These are phyloP conservation scores for Rhizoclosmatium sp. DNA, from an alignment of 192 early-diverging fungal genomes.

Conservation along the genomic window DNA sequence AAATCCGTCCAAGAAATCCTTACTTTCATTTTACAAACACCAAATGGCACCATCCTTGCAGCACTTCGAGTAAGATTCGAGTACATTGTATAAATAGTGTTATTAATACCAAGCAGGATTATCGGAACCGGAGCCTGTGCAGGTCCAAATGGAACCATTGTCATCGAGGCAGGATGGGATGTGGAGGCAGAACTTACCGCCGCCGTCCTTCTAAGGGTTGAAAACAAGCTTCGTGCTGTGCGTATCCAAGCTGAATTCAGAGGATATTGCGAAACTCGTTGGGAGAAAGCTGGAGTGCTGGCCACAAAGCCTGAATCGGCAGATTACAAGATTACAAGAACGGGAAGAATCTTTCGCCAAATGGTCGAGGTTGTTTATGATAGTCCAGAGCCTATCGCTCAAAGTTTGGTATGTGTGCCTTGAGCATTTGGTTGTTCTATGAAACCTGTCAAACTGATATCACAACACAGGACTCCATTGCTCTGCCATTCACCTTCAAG, in stretches of 20 bases:
- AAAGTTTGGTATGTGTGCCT: background rate
- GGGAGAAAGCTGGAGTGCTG: constrained; percentile 1
- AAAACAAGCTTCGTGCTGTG: constrained; percentile 33
- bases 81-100: too few species aligned
- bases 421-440: background rate
- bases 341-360: constrained; percentile 21
- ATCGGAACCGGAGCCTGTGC: background rate
- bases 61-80: too few species aligned
- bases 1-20: too few species aligned
- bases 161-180: constrained; percentile 21
- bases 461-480: constrained; percentile 3
- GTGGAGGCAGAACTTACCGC: background rate
- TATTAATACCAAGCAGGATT: background rate
- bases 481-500: constrained; percentile 24
- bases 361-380: constrained; percentile 33
- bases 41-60: too few species aligned
- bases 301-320: constrained; percentile 7
- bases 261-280: constrained; percentile 29
- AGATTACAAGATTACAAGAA: background rate
- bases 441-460: background rate
- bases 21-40: too few species aligned
- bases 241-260: constrained; percentile 29
- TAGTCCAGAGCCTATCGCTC: constrained; percentile 19
- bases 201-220: constrained; percentile 26
- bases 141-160: background rate